Percentiles rank a stretch among this genome's conserved stretches.
Conservation (phyloP, 371 early-diverging fungal genomes). For the Lichtheimia ornata region DNA sequence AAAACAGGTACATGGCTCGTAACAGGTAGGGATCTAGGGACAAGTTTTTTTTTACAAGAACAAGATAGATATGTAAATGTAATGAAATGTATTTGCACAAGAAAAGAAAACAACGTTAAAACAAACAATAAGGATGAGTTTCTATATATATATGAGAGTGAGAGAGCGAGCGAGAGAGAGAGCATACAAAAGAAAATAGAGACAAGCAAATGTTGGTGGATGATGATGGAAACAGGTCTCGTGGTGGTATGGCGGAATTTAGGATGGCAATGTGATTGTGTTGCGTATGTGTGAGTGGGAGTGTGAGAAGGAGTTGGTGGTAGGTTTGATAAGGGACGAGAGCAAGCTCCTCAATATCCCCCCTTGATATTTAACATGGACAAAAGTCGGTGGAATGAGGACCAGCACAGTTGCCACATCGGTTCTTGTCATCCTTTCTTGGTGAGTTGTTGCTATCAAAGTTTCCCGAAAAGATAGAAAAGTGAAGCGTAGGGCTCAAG, state of each 20-base stretch:
- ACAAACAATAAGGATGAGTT: conserved; percentile 1
- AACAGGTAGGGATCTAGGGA: too few species aligned
- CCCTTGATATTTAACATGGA: conserved; percentile 44
- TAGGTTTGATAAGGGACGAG: neutral
- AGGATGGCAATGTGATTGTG: neutral
- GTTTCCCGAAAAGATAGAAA: conserved; percentile 35
- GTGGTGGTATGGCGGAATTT: neutral
- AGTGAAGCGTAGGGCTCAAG: conserved; percentile 46
- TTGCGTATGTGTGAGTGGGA: neutral
- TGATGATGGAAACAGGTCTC: too few species aligned
- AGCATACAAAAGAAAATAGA: too few species aligned
- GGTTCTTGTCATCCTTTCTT: conserved; percentile 12
- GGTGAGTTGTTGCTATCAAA: conserved; percentile 25
- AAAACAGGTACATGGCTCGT: too few species aligned
- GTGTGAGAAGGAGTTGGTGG: neutral
- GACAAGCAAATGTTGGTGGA: too few species aligned
- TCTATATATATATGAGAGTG: neutral
- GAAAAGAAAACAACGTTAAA: neutral
- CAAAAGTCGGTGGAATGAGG: conserved; percentile 54
- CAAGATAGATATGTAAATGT: neutral
- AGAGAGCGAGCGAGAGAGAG: too few species aligned
- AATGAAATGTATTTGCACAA: neutral
- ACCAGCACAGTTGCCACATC: conserved; percentile 49
- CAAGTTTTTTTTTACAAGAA: too few species aligned
- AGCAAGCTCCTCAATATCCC: too few species aligned